Evolutionary conservation across 2,329 filamentous ascomycete species (phyloP).

Genomic region (Hypoxylon sp.): DNA sequence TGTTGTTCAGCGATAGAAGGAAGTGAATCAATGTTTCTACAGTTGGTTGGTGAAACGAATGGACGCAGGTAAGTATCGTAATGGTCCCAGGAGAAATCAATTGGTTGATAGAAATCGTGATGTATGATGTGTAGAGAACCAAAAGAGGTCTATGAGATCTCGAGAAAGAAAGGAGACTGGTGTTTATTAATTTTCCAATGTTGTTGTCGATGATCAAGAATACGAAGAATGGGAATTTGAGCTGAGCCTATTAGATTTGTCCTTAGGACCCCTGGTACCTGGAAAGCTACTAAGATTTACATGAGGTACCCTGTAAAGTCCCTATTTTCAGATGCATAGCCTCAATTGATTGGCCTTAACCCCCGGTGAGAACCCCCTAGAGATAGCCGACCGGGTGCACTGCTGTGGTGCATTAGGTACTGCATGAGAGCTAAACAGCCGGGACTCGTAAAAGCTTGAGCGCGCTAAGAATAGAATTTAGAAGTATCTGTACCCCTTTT

Average conservation of each 20-base stretch:
- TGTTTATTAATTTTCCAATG: constrained; percentile 3
- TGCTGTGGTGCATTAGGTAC: constrained; percentile 29
- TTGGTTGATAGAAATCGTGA: background rate
- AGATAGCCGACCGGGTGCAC: constrained; percentile 10
- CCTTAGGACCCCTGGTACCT: constrained; percentile 7
- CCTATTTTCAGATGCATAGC: constrained; percentile 23
- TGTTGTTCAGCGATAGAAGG: too few species aligned
- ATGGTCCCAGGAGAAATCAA: too few species aligned
- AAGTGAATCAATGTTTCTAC: too few species aligned
- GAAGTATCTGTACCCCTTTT: constrained; percentile 4
- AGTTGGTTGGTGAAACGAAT: too few species aligned
- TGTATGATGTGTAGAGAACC: background rate
- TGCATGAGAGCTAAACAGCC: constrained; percentile 34
- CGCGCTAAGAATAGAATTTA: constrained; percentile 34
- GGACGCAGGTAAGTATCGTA: too few species aligned
- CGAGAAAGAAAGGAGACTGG: background rate
- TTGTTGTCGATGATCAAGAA: constrained; percentile 26
- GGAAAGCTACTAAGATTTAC: constrained; percentile 10
- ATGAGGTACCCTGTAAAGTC: constrained; percentile 4
- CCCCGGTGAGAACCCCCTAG: constrained; percentile 9
- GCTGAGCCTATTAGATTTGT: constrained; percentile 21
- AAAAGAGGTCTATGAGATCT: background rate
- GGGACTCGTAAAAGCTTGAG: constrained; percentile 26
- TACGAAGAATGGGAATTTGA: constrained; percentile 32
- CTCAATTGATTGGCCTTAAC: constrained; percentile 30